Percentiles rank a stretch among this genome's conserved stretches.
Evolutionary conservation across 495 filamentous ascomycete genomes (phyloP).

Genomic region (Paragyromitra xinjiangensis): DNA sequence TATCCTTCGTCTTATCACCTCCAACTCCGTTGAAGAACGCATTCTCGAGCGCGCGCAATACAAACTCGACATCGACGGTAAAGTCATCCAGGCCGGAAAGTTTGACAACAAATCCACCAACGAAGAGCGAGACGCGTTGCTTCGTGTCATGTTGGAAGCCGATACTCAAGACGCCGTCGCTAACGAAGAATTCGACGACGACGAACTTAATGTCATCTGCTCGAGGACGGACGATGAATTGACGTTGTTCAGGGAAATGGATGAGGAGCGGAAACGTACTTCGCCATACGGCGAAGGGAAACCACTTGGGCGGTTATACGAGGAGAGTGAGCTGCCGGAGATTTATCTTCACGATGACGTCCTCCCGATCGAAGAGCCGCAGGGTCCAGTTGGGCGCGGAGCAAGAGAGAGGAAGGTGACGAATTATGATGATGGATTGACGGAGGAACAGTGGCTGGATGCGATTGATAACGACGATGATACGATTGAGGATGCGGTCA

Average conservation of each 20-base stretch:
- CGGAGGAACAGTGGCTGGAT: conserved; percentile 93
- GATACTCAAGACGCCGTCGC: conserved; percentile 85
- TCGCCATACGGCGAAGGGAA: conserved; percentile 72
- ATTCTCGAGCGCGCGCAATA: conserved; percentile 96
- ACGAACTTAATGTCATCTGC: conserved; percentile 90
- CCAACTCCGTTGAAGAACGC: conserved; percentile 97
- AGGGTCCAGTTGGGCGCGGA: conserved; percentile 82
- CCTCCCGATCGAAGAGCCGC: conserved; percentile 66
- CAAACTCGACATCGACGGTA: conserved; percentile 99
- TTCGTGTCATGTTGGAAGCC: conserved; percentile 87
- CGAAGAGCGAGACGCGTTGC: conserved; percentile 94
- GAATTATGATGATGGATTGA: conserved; percentile 95
- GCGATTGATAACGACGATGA: conserved; percentile 97
- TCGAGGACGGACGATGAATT: conserved; percentile 80
- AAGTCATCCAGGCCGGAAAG: conserved; percentile 98
- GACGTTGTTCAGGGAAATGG: conserved; percentile 75
- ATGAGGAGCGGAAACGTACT: conserved; percentile 72
- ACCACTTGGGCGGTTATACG: conserved; percentile 77
- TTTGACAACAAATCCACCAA: conserved; percentile 99
- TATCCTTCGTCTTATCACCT: conserved; percentile 92
- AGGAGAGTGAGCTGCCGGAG: conserved; percentile 88
- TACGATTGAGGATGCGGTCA: conserved; percentile 88
- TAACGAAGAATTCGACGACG: conserved; percentile 95
- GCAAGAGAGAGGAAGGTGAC: conserved; percentile 92
- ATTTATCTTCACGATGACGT: conserved; percentile 79